Evolutionary conservation across 1,284 basidiomycete species (phyloP).

Genomic region (Ganoderma meredithae): DNA sequence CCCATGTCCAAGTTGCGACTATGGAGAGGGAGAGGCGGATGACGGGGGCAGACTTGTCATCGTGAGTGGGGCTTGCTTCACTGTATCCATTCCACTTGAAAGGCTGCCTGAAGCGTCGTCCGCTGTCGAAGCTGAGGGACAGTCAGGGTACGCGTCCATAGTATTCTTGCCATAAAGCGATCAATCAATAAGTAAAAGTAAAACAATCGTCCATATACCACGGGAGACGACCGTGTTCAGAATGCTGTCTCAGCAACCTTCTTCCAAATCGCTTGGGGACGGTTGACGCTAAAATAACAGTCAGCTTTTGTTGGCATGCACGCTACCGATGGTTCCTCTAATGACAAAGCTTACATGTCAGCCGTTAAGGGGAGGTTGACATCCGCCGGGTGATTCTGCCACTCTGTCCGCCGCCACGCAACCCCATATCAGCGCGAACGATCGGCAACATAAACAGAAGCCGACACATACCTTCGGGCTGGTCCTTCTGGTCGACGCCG

Average conservation of each 20-base stretch:
- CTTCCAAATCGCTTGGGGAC: conserved; percentile 58
- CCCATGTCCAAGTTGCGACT: too few relatives aligned
- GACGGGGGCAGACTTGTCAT: too few relatives aligned
- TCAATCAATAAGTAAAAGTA: too few relatives aligned
- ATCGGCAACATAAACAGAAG: not conserved
- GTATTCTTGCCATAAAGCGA: too few relatives aligned
- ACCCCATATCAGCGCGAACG: not conserved
- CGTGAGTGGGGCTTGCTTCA: too few relatives aligned
- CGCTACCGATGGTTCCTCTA: not conserved
- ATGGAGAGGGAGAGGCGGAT: too few relatives aligned
- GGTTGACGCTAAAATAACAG: conserved; percentile 48
- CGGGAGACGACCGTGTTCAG: conserved; percentile 10
- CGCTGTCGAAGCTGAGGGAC: too few relatives aligned
- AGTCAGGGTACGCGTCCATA: too few relatives aligned
- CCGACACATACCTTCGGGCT: conserved; percentile 57
- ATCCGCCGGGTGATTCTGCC: conserved; percentile 64
- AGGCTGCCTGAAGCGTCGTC: too few relatives aligned
- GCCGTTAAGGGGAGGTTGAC: conserved; percentile 57
- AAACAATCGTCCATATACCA: too few relatives aligned
- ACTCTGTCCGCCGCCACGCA: conserved; percentile 47
- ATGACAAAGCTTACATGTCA: conserved; percentile 49
- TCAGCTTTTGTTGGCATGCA: not conserved
- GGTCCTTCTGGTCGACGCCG: conserved; percentile 55
- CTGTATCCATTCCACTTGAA: too few relatives aligned
- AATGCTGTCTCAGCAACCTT: conserved; percentile 45